Evolutionary conservation across 2,329 filamentous ascomycete species (phyloP).

Genomic region (Ceratocystis variospora): DNA sequence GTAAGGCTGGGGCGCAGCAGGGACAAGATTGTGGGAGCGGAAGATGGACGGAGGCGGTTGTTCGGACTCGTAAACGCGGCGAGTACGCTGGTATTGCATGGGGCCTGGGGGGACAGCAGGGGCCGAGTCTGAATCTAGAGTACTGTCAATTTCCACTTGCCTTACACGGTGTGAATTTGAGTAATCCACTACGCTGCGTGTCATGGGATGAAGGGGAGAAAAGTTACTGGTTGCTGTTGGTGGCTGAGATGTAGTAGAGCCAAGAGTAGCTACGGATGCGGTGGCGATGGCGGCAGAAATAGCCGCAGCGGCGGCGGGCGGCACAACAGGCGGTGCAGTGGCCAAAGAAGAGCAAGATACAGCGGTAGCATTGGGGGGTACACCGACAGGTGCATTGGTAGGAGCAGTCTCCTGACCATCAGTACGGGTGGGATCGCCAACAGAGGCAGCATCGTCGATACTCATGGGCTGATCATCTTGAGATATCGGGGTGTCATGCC

Average conservation of each 20-base stretch:
- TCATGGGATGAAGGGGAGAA: conserved; percentile 12
- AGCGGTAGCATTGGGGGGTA: no score
- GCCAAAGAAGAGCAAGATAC: no score
- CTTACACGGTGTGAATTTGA: neutral
- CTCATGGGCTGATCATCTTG: conserved; percentile 22
- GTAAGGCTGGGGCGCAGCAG: conserved; percentile 60
- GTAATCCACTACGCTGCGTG: neutral
- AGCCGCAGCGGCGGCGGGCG: neutral
- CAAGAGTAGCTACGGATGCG: conserved; percentile 9
- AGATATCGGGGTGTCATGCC: conserved; percentile 61
- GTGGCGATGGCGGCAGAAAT: conserved; percentile 3
- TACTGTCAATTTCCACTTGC: conserved; percentile 17
- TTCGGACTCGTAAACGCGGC: conserved; percentile 12
- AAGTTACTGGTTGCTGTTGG: conserved; percentile 18
- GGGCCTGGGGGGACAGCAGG: neutral
- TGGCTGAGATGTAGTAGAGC: conserved; percentile 11
- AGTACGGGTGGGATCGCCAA: conserved; percentile 12
- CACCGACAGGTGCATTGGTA: neutral
- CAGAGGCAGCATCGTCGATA: conserved; percentile 17
- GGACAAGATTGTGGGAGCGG: conserved; percentile 58
- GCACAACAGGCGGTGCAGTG: neutral
- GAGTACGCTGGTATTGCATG: conserved; percentile 11
- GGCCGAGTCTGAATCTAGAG: conserved; percentile 3
- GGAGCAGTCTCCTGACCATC: neutral
- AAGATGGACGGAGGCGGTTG: conserved; percentile 45